Base-by-base conservation (phyloP, 208 protist genomes). In the Leptomonas seymouri region DNA sequence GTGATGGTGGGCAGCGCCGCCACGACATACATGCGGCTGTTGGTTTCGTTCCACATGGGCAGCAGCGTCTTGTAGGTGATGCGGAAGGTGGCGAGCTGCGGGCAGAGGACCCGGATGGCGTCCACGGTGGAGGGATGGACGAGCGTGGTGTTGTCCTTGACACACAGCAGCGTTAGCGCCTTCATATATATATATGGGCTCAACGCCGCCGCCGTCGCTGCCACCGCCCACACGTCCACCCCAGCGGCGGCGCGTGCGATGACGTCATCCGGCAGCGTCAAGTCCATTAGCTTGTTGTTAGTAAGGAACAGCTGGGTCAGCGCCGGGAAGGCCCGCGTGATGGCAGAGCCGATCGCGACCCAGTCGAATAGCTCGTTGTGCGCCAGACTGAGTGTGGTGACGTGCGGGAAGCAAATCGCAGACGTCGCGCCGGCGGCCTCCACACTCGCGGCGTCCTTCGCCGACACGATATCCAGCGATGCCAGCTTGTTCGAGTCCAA, bases 11-110 rank as follows among this genome's bases (percentile, higher is more conserved):
- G 91, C 54, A 97, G 62, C 20, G 89, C 86, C 21, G 91, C 91
- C 23, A 97, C 86, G 2, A 93, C 86, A 67, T 86, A 92, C 91
- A 97, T 97, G 41, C 91, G 91, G 14, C 71, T 78, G 49, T 89
- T 76, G n/a, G 87, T 87, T 28, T 91, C 89, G 46, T 93, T 94
- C 86, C 87, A 94, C 23, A 74, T 53, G 0, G 89, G 89, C 56
- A 94, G 83, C 50, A 97, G 62, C 18, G 71, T 42, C 53, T 69
- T 67, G 67, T 97, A 94, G 42, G 89, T 90, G 57, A 94, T 89
- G 67, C 91, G 89, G 44, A 93, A 94, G 7, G 80, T 82, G 25
- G 63, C 41, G 31, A 96, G 71, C 25, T 44, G 23, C 21, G 89
- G 89, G 61, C 85, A 93, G 23, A 90, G 58, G 27, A 83, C 46